A percentile compares a stretch with the other conserved stretches of the same genome.
Conservation (phyloP, 2,329 filamentous ascomycete genomes). For the Fonsecaea erecta region DNA sequence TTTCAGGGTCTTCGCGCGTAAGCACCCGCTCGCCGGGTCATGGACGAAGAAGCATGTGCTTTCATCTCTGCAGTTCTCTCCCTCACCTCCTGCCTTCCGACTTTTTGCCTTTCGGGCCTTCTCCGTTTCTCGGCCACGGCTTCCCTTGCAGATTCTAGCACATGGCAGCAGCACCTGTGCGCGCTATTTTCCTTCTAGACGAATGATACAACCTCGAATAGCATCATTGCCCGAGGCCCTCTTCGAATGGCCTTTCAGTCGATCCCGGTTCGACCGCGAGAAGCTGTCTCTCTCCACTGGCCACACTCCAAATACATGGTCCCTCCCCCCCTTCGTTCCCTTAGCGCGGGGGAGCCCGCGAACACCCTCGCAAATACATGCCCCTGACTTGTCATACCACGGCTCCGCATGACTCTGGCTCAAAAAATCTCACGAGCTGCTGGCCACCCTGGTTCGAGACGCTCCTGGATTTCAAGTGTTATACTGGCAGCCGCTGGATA, state of each 20-base stretch:
- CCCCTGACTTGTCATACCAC: neutral
- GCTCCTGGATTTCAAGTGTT: neutral
- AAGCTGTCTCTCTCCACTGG: neutral
- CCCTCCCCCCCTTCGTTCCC: neutral
- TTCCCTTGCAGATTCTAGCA: slow-evolving; percentile 1
- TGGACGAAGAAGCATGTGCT: slow-evolving; percentile 16
- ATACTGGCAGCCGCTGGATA: neutral
- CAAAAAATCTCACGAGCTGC: neutral
- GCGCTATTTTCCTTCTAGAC: slow-evolving; percentile 10
- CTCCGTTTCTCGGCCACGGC: slow-evolving; percentile 8
- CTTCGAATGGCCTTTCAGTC: neutral
- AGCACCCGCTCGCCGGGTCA: neutral
- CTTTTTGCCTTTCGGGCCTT: slow-evolving; percentile 18
- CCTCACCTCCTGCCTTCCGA: slow-evolving; percentile 2
- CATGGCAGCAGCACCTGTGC: slow-evolving; percentile 4
- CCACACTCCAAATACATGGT: neutral
- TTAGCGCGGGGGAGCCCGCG: neutral
- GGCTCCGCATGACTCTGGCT: neutral
- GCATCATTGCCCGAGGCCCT: neutral
- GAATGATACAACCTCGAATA: slow-evolving; percentile 1
- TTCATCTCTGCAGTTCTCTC: neutral
- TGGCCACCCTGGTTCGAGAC: neutral
- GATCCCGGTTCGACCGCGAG: neutral
- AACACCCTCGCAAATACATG: neutral
- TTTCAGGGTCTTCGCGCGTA: neutral